phyloP scores from a whole-genome alignment of 495 filamentous ascomycete genomes.

The Pseudevernia furfuracea region DNA sequence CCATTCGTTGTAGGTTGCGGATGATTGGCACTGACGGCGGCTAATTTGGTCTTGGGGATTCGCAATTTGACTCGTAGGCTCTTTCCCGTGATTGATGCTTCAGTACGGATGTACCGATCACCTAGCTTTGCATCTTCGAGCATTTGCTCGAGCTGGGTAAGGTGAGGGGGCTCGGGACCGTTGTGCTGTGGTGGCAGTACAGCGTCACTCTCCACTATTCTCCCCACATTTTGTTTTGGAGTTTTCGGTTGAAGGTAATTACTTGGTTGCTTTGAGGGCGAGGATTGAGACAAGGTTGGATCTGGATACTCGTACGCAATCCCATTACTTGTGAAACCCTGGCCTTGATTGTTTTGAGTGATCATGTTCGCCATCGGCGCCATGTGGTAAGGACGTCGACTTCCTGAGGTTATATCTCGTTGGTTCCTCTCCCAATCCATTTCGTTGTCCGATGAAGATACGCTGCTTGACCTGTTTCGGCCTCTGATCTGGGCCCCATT shows the following conservation, averaged over 20 bases:
- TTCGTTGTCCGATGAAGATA: slow-evolving; percentile 3
- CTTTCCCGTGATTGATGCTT: slow-evolving; percentile 26
- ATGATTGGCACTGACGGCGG: background rate
- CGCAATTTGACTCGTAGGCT: slow-evolving; percentile 20
- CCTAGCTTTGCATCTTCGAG: slow-evolving; percentile 24
- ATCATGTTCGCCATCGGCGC: slow-evolving; percentile 33
- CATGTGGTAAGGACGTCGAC: slow-evolving; percentile 5
- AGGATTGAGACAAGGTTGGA: slow-evolving; percentile 19
- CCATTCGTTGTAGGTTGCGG: slow-evolving; percentile 2
- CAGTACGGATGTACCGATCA: slow-evolving; percentile 24
- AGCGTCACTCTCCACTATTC: slow-evolving; percentile 8
- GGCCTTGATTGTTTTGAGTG: slow-evolving; percentile 21
- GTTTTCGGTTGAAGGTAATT: slow-evolving; percentile 20
- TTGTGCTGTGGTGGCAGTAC: background rate
- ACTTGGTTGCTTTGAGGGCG: slow-evolving; percentile 9
- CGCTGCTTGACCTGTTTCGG: background rate
- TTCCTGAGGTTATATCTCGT: background rate
- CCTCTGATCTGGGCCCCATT: background rate
- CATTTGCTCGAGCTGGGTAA: slow-evolving; percentile 18
- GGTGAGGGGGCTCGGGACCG: background rate
- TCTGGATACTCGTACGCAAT: slow-evolving; percentile 28
- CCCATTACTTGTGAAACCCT: slow-evolving; percentile 17
- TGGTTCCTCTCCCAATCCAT: background rate
- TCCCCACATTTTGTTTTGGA: slow-evolving; percentile 22
- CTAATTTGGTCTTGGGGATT: slow-evolving; percentile 21